phyloP scores from a whole-genome alignment of 495 filamentous ascomycete species.

The Filosporella fistucella region DNA sequence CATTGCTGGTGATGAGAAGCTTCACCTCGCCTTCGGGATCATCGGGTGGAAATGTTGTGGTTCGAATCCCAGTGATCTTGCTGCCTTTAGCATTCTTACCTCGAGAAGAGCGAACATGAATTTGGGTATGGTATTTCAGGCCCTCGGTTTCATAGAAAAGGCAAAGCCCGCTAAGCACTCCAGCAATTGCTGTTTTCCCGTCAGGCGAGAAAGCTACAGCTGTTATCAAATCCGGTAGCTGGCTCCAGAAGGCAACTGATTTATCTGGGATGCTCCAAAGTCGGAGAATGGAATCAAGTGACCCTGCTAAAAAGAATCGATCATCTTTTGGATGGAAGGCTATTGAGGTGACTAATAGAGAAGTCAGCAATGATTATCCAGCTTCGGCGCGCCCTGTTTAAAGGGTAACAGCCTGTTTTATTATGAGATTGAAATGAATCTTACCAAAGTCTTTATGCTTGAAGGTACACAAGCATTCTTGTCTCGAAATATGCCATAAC shows the following conservation, averaged over 20 bases:
- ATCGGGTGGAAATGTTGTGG: constrained; percentile 56
- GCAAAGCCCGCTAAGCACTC: constrained; percentile 79
- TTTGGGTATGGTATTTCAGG: constrained; percentile 73
- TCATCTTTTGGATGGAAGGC: constrained; percentile 95
- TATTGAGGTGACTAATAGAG: constrained; percentile 69
- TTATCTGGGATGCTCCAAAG: constrained; percentile 99
- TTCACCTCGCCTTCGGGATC: constrained; percentile 72
- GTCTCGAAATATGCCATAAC: constrained; percentile 84
- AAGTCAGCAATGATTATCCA: no score
- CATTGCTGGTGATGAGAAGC: constrained; percentile 89
- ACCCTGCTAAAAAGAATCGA: constrained; percentile 93
- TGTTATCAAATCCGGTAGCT: constrained; percentile 79
- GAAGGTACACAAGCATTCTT: constrained; percentile 90
- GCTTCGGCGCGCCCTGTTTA: no score
- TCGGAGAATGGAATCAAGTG: constrained; percentile 84
- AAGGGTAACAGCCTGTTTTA: no score
- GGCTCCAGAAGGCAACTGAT: constrained; percentile 79
- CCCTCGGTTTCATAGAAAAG: constrained; percentile 95
- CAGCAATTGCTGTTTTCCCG: constrained; percentile 84
- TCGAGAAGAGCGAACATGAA: constrained; percentile 84
- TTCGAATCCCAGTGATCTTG: constrained; percentile 94
- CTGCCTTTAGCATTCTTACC: constrained; percentile 94
- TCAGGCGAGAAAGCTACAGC: constrained; percentile 93
- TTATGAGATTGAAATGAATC: no score
- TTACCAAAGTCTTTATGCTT: constrained; percentile 81